Base-by-base conservation (phyloP, 2,329 filamentous ascomycete species). In the Sclerotinia spermophila region DNA sequence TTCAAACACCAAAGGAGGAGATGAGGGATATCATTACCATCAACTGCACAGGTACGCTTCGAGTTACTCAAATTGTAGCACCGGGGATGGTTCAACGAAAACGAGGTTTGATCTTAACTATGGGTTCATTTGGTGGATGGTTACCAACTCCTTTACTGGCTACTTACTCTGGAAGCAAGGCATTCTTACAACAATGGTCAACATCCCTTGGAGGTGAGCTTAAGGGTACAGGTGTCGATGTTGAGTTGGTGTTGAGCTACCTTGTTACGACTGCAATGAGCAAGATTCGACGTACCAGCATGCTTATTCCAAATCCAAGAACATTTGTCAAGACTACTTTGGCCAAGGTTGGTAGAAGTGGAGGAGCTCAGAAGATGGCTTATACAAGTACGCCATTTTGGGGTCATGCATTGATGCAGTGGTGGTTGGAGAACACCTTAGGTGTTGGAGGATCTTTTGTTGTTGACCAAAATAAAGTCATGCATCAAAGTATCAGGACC, bases 101-200 rank as follows among this genome's bases (percentile, higher is more conserved):
- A 82, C 89, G 90, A 71, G 96, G 96, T 35, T 86, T 99, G 48
- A 93, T 99, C 78, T 85, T 99, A 69, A 99, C 95, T 71, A 97
- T 99, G 94, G 96, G 95, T 61, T 97, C 94, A 17, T 97, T 98
- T 79, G 96, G 92, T 73, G 96, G 96, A 75, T 91, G 96, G 82
- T 88, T 96, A 72, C 96, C 96, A 11, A 97, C 93, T 0, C 94
- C 96, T 8, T 89, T 96, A 69, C 87, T 99, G 59, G 96, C 96
- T 19, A 98, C 96, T 4, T 99, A 99, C 86, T 96, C 93, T 59
- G 96, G 96, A 75, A 96, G 92, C 87, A 99, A 99, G 84, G 95
- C 96, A 1, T 99, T 99, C 86, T 86, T 99, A 64, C 95, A 98
- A 82, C 91, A 97, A 79, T 99, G 96, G 96, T 97, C 92, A 75